phyloP scores from a whole-genome alignment of 176 grass and related monocot genomes.

The Avena atlantica region DNA sequence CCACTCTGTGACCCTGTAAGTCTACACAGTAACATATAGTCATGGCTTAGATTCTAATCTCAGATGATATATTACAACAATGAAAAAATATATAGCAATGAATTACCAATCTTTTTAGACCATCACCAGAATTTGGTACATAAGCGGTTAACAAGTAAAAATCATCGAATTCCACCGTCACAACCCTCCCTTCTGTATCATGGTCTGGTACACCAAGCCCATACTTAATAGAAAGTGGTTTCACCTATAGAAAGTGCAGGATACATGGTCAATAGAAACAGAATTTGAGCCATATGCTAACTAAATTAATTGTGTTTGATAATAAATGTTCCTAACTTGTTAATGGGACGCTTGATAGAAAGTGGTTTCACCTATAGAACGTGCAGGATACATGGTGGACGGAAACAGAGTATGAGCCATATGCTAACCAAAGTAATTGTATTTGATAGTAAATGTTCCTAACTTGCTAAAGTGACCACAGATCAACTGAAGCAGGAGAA shows the following conservation, averaged over 20 bases:
- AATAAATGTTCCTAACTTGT: constrained; percentile 5
- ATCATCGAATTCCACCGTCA: constrained; percentile 71
- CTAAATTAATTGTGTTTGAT: not conserved
- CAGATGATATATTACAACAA: not conserved
- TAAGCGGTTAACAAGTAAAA: constrained; percentile 78
- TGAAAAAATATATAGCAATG: constrained; percentile 3
- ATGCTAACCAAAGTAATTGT: constrained; percentile 24
- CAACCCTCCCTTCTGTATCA: constrained; percentile 80
- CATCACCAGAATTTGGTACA: constrained; percentile 86
- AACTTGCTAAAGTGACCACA: not conserved
- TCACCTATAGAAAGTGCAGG: constrained; percentile 46
- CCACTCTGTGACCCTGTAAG: constrained; percentile 68
- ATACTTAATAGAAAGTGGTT: constrained; percentile 77
- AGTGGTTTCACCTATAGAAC: constrained; percentile 67
- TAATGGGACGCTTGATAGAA: constrained; percentile 52
- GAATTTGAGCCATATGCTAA: not conserved
- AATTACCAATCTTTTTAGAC: constrained; percentile 66
- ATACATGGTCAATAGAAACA: constrained; percentile 17
- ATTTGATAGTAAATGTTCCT: not conserved
- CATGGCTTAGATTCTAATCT: constrained; percentile 29
- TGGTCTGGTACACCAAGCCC: constrained; percentile 76
- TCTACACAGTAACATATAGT: constrained; percentile 45
- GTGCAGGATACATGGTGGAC: constrained; percentile 22
- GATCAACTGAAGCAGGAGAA: constrained; percentile 4
- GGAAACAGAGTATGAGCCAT: not conserved